Evolutionary conservation across 306 rosid genomes (phyloP).

Genomic region (Cucumis hystrix): DNA sequence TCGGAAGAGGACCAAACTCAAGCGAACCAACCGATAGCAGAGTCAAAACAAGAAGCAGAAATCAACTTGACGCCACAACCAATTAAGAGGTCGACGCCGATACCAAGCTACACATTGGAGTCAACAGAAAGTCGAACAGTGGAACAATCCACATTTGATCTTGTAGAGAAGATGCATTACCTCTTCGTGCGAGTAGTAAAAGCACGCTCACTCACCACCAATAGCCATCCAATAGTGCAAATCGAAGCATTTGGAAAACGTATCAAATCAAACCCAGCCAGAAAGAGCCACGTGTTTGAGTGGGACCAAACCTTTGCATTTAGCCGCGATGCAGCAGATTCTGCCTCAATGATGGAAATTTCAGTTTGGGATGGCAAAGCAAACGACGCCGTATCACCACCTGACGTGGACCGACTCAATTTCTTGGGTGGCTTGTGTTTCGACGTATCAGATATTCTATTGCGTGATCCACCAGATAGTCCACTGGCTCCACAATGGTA

Average conservation of each 20-base stretch:
- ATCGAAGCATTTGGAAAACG: conserved; percentile 36
- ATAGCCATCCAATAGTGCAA: conserved; percentile 34
- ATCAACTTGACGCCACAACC: conserved; percentile 34
- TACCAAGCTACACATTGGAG: conserved; percentile 23
- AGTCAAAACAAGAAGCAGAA: conserved; percentile 20
- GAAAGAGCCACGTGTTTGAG: conserved; percentile 39
- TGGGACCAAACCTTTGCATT: conserved; percentile 95
- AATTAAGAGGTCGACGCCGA: conserved; percentile 18
- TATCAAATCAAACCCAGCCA: conserved; percentile 41
- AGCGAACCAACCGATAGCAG: not conserved
- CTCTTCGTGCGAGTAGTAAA: conserved; percentile 64
- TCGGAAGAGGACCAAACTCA: not conserved
- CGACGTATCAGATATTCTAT: conserved; percentile 55
- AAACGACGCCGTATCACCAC: not conserved
- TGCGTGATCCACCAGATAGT: conserved; percentile 82
- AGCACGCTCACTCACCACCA: conserved; percentile 49
- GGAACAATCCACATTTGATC: conserved; percentile 63
- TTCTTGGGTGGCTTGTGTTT: conserved; percentile 74
- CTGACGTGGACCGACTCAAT: conserved; percentile 15
- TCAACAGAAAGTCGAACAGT: conserved; percentile 21
- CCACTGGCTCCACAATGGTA: conserved; percentile 92
- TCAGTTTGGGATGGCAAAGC: conserved; percentile 42
- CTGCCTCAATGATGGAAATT: conserved; percentile 51
- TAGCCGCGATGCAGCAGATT: conserved; percentile 44
- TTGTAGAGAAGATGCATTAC: conserved; percentile 87